These are phyloP conservation scores for Trichosporon ovoides DNA, from an alignment of 1,284 basidiomycete genomes.

Conservation along the genomic window DNA sequence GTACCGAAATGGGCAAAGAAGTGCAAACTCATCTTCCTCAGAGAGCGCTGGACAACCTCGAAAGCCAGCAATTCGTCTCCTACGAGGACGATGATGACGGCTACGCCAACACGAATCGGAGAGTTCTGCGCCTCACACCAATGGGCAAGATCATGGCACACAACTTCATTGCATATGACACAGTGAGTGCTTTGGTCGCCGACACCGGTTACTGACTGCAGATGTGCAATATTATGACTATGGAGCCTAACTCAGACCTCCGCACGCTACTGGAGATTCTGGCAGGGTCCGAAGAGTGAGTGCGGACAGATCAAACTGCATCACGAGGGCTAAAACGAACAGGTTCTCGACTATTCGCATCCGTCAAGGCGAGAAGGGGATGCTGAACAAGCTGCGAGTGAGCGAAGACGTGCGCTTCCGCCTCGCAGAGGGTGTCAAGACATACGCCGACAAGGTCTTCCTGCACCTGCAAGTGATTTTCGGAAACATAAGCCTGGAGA, in stretches of 20 bases:
- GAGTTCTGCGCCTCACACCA: background rate
- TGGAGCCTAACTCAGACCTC: constrained; percentile 20
- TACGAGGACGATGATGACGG: constrained; percentile 9
- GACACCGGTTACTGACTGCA: background rate
- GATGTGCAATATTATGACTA: constrained; percentile 30
- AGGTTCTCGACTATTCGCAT: constrained; percentile 41
- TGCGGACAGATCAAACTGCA: no score
- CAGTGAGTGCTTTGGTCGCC: constrained; percentile 13
- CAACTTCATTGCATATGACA: constrained; percentile 15
- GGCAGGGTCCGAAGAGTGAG: constrained; percentile 25
- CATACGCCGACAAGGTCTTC: constrained; percentile 45
- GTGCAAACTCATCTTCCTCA: constrained; percentile 20
- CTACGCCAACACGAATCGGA: background rate
- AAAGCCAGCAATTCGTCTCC: constrained; percentile 57
- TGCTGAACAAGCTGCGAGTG: constrained; percentile 35
- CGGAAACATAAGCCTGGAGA: constrained; percentile 34
- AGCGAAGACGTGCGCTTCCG: constrained; percentile 32
- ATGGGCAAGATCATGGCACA: constrained; percentile 40
- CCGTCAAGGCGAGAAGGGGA: constrained; percentile 40
- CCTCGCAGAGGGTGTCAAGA: constrained; percentile 27
- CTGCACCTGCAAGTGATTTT: constrained; percentile 39
- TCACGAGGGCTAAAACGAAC: no score
- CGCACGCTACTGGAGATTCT: constrained; percentile 29
- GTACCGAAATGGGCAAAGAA: background rate
- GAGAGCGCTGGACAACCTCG: constrained; percentile 60